phyloP scores from a whole-genome alignment of 352 stramenopile genomes.

The Phytophthora litchii region DNA sequence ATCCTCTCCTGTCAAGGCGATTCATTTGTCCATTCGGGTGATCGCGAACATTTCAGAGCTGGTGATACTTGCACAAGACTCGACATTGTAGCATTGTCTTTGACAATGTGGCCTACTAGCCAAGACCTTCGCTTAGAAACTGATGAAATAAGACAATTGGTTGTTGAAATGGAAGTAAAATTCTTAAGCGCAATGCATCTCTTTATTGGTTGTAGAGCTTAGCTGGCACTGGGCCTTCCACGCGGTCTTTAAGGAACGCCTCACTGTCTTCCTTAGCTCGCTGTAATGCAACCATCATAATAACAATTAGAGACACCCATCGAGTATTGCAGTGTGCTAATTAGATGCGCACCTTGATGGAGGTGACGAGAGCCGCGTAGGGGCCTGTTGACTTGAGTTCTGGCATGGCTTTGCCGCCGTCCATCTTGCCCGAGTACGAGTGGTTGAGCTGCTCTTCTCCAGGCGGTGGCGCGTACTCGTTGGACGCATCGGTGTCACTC shows the following conservation, averaged over 20 bases:
- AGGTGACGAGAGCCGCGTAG: slow-evolving; percentile 74
- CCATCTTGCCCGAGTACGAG: slow-evolving; percentile 72
- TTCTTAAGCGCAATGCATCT: not conserved
- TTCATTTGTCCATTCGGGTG: slow-evolving; percentile 12
- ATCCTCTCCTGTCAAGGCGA: slow-evolving; percentile 8
- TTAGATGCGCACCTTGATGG: slow-evolving; percentile 61
- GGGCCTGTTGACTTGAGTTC: slow-evolving; percentile 67
- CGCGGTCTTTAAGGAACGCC: slow-evolving; percentile 78
- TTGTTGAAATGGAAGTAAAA: slow-evolving; percentile 23
- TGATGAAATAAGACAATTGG: slow-evolving; percentile 34
- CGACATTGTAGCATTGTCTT: slow-evolving; percentile 24
- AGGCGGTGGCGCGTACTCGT: slow-evolving; percentile 54
- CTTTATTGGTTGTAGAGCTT: slow-evolving; percentile 69
- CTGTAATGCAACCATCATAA: slow-evolving; percentile 27
- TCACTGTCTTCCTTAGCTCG: slow-evolving; percentile 84
- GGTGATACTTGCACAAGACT: slow-evolving; percentile 12
- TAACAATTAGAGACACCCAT: not conserved
- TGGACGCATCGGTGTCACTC: slow-evolving; percentile 56
- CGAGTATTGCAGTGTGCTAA: not conserved
- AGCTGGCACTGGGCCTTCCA: slow-evolving; percentile 74
- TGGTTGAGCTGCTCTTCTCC: slow-evolving; percentile 62
- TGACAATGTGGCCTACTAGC: not conserved
- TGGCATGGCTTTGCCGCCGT: slow-evolving; percentile 64
- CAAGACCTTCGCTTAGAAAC: slow-evolving; percentile 25
- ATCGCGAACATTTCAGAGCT: slow-evolving; percentile 11